Evolutionary conservation across 2,329 filamentous ascomycete genomes (phyloP), one percentile per base, ranked within the genome.

Genomic region (Aspergillus brasiliensis): DNA sequence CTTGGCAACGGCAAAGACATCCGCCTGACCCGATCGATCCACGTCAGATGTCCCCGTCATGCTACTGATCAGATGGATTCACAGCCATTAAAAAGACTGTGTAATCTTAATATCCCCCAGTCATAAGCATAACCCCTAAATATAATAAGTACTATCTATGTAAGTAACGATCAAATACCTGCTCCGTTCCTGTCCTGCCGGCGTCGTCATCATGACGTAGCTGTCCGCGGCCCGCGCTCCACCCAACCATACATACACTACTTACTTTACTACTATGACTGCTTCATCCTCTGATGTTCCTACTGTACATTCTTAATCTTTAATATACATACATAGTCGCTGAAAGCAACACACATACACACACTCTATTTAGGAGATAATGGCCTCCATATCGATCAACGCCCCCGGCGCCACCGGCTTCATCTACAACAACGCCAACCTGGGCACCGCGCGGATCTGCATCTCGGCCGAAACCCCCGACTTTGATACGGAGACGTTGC

Each of bases 401-500:
- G 69, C 73, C 1, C 71, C 71, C 1, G 69, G 72, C 6, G 59
- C 71, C 23, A 67, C 64, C 42, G 73, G 74, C 2, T 69, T 76
- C 15, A 64, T 76, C 25, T 75, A 75, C 58, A 75, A 73, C 51
- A 73, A 70, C 42, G 70, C 71, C 8, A 63, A 63, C 49, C 63
- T 66, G 7, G 67, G 71, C 37, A 74, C 71, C 48, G 69, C 74
- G 3, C 66, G 73, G 2, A 58, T 76, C 10, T 75, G 73, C 57
- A 65, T 76, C 31, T 71, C 72, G 2, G 68, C 73, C 0, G 74
- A 76, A 53, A 73, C 72, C 1, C 61, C 61, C 2, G 75, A 78
- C 23, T 88, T 88, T 66, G 85, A 88, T 68, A 70, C 77, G 17
- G 78, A 82, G 44, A 83, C 80, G 0, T 71, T 85, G 57, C 76